Conservation (phyloP, 176 grass and related monocot genomes). For the Guadua angustifolia region DNA sequence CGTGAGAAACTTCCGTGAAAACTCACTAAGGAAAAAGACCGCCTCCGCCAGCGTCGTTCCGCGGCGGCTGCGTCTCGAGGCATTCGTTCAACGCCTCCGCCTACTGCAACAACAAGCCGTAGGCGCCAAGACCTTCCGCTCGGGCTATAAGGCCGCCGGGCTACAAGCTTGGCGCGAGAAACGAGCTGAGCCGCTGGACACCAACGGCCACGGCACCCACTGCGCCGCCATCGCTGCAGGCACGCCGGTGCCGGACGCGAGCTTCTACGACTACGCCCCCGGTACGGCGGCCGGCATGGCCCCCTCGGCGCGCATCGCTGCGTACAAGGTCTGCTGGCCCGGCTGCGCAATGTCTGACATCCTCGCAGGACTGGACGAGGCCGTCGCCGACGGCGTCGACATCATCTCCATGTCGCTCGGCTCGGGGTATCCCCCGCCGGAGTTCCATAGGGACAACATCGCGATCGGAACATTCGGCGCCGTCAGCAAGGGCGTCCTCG, state of each 20-base stretch:
- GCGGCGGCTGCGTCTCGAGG: conserved; percentile 8
- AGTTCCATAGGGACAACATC: conserved; percentile 6
- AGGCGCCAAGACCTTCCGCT: conserved; percentile 54
- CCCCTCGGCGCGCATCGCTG: conserved; percentile 1
- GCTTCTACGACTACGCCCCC: conserved; percentile 31
- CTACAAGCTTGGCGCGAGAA: background rate
- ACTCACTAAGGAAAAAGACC: no score
- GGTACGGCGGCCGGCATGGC: conserved; percentile 36
- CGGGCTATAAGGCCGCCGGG: conserved; percentile 44
- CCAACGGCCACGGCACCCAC: conserved; percentile 47
- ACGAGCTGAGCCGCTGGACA: conserved; percentile 33
- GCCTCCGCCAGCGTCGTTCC: conserved; percentile 25
- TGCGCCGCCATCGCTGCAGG: conserved; percentile 23
- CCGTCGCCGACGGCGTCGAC: conserved; percentile 27
- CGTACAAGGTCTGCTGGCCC: conserved; percentile 44
- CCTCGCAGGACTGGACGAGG: conserved; percentile 25
- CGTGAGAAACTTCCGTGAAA: no score
- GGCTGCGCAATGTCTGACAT: conserved; percentile 21
- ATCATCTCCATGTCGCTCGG: conserved; percentile 35
- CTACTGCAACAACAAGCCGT: conserved; percentile 56
- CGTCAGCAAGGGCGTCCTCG: conserved; percentile 22
- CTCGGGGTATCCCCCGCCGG: background rate
- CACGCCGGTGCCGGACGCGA: background rate
- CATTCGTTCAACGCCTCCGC: conserved; percentile 50
- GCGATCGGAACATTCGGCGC: conserved; percentile 51